These are phyloP conservation scores for Cutaneotrichosporon dermatis DNA, from an alignment of 1,284 basidiomycete species.

Conservation along the genomic window DNA sequence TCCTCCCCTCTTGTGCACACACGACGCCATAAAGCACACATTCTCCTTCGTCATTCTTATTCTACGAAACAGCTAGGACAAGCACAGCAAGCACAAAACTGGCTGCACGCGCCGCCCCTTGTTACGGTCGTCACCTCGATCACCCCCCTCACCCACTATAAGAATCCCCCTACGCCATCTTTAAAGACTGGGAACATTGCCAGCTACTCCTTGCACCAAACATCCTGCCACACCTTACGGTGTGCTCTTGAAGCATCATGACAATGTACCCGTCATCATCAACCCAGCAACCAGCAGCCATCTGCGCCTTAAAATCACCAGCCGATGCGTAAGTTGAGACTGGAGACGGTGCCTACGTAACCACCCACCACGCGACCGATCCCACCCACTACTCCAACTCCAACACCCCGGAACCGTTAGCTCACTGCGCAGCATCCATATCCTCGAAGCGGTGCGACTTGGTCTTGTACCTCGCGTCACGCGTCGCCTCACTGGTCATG, in stretches of 20 bases:
- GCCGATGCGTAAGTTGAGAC: conserved; percentile 41
- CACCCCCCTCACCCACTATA: too few species aligned
- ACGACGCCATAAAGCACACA: too few species aligned
- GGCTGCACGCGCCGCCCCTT: too few species aligned
- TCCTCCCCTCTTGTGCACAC: too few species aligned
- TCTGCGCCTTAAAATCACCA: conserved; percentile 44
- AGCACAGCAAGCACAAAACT: too few species aligned
- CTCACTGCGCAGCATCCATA: conserved; percentile 57
- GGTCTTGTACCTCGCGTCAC: conserved; percentile 86
- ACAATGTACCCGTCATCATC: conserved; percentile 38
- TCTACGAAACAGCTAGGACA: too few species aligned
- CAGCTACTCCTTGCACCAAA: too few species aligned
- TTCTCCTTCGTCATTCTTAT: too few species aligned
- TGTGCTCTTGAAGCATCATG: background rate
- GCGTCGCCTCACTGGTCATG: conserved; percentile 81
- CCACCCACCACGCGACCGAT: background rate
- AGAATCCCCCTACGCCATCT: too few species aligned
- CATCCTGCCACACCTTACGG: too few species aligned
- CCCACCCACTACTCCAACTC: background rate
- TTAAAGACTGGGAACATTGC: too few species aligned
- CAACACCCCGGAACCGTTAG: background rate
- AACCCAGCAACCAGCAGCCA: conserved; percentile 45
- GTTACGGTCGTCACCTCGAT: too few species aligned
- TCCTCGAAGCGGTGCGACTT: conserved; percentile 84
- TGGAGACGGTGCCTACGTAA: background rate